A percentile compares a stretch with the other conserved stretches of the same genome.
Conservation (phyloP, 2,329 filamentous ascomycete genomes). For the Pleomassaria siparia region DNA sequence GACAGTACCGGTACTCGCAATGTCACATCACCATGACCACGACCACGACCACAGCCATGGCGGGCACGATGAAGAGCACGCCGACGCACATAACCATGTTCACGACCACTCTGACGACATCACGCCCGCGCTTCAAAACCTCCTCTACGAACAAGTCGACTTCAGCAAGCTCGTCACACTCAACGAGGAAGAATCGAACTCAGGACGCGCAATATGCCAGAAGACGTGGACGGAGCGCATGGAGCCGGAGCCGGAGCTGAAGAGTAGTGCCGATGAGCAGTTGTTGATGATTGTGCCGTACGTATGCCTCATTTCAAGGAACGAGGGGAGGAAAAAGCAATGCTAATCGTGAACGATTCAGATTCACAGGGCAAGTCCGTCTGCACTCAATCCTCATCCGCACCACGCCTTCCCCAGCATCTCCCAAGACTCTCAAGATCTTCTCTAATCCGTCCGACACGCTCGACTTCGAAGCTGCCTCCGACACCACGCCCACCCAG, state of each 20-base stretch:
- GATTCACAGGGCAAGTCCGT: constrained; percentile 91
- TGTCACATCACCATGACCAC: constrained; percentile 36
- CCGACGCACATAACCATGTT: constrained; percentile 58
- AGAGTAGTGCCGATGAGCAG: constrained; percentile 88
- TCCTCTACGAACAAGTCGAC: constrained; percentile 88
- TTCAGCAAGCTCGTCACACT: constrained; percentile 83
- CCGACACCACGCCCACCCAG: constrained; percentile 71
- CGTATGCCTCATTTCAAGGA: constrained; percentile 38
- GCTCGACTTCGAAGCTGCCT: constrained; percentile 78
- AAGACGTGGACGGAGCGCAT: constrained; percentile 91
- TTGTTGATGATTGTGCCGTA: constrained; percentile 90
- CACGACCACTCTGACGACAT: constrained; percentile 94
- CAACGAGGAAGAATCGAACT: constrained; percentile 72
- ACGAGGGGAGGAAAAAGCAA: background rate
- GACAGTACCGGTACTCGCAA: constrained; percentile 20
- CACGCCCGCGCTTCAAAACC: constrained; percentile 84
- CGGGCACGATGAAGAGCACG: constrained; percentile 53
- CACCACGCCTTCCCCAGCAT: constrained; percentile 68
- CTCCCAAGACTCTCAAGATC: constrained; percentile 81
- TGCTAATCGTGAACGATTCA: constrained; percentile 38
- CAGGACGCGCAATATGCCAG: constrained; percentile 74
- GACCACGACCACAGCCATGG: constrained; percentile 34
- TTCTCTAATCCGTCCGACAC: constrained; percentile 77
- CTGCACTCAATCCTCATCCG: constrained; percentile 87
- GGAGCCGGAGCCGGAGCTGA: constrained; percentile 69